Conservation (phyloP, 2,329 filamentous ascomycete species). For the Zymoseptoria brevis region DNA sequence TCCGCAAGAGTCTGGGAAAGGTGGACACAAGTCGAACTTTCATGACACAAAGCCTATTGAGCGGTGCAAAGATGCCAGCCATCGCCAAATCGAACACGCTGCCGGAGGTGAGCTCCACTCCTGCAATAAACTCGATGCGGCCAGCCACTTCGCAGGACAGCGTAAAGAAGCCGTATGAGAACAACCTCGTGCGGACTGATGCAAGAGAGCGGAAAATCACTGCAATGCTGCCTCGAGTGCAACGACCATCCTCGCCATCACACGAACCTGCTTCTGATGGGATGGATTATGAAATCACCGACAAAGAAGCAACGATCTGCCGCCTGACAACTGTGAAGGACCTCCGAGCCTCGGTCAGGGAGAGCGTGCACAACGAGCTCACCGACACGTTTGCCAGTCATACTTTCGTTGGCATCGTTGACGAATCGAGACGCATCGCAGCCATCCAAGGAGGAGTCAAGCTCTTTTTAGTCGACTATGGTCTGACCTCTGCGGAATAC, state of each 20-base stretch:
- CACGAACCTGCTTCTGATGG: conserved; percentile 35
- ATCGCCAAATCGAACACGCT: conserved; percentile 33
- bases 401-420: conserved; percentile 89
- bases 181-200: conserved; percentile 86
- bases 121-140: conserved; percentile 18
- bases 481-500: conserved; percentile 73
- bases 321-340: conserved; percentile 78
- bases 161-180: conserved; percentile 60
- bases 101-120: conserved; percentile 25
- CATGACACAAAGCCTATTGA: conserved; percentile 83
- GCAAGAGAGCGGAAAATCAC: conserved; percentile 88
- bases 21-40: conserved; percentile 94
- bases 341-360: conserved; percentile 71
- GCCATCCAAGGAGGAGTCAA: conserved; percentile 90
- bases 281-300: conserved; percentile 62
- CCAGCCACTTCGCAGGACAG: conserved; percentile 30
- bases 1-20: conserved; percentile 68
- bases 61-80: conserved; percentile 48
- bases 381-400: conserved; percentile 81
- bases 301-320: conserved; percentile 62
- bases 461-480: conserved; percentile 88
- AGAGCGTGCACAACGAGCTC: conserved; percentile 72
- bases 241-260: conserved; percentile 34
- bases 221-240: conserved; percentile 69
- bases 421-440: conserved; percentile 76